Evolutionary conservation across 2,329 filamentous ascomycete genomes (phyloP).

Genomic region (Calonectria pseudoturangicola): DNA sequence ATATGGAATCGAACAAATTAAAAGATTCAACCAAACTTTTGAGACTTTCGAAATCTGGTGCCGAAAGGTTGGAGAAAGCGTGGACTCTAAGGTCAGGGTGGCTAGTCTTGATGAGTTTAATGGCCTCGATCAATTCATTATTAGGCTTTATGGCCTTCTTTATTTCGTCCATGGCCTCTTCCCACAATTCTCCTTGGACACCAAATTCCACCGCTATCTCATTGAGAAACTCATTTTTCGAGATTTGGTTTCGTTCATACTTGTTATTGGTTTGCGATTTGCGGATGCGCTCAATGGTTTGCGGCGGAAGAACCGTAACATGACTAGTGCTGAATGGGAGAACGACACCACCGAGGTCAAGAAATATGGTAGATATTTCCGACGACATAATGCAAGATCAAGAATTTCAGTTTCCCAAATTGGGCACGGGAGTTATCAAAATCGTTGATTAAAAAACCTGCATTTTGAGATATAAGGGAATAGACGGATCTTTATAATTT

Average conservation of each 20-base stretch:
- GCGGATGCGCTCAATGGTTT: no score
- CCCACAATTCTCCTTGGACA: neutral
- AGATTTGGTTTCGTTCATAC: neutral
- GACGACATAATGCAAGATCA: no score
- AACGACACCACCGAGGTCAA: no score
- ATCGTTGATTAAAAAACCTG: no score
- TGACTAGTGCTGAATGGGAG: no score
- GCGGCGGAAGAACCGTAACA: no score
- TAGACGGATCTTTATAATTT: no score
- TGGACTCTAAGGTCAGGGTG: neutral
- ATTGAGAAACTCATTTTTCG: neutral
- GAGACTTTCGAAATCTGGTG: neutral
- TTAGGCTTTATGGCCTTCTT: neutral
- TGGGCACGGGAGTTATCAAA: no score
- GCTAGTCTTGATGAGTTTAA: neutral
- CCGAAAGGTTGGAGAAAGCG: neutral
- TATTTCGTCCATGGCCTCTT: neutral
- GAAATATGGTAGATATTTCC: no score
- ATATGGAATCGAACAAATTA: neutral
- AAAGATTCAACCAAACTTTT: neutral
- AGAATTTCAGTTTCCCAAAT: no score
- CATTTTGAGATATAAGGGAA: no score
- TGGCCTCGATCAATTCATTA: neutral
- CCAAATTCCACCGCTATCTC: neutral
- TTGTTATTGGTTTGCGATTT: neutral